Base-by-base conservation (phyloP, 2,329 filamentous ascomycete species). In the Coniochaeta hoffmannii region DNA sequence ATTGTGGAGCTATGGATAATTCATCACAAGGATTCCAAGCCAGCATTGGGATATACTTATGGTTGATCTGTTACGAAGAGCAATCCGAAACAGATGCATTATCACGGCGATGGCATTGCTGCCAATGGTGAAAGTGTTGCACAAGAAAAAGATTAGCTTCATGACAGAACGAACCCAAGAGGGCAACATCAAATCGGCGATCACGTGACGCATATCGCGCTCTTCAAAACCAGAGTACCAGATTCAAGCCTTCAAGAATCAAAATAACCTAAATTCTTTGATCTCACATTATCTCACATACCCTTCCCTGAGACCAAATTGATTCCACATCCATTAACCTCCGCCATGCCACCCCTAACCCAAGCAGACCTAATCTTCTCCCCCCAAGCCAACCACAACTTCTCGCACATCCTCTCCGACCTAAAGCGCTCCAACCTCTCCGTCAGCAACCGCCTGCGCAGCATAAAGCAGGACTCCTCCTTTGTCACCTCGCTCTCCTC, bases 381-480 rank as follows among this genome's bases (percentile, higher is more conserved):
- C 5, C 69, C 74, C 28, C 76, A 79, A 62, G 73, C 76, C 52
- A 78, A 80, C 64, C 82, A 83, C 60, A 85, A 86, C 60, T 81
- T 93, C 66, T 88, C 85, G 32, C 80, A 81, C 60, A 85, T 83
- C 4, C 82, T 95, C 14, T 76, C 80, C 51, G 85, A 87, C 31
- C 81, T 96, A 58, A 90, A 88, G 67, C 83, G 87, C 62, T 83
- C 87, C 22, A 88, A 89, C 22, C 80, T 95, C 52, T 88, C 87
- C 59, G 83, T 94, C 59, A 79, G 82, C 61, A 96, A 97, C 73
- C 87, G 93, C 15, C 82, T 99, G 12, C 73, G 75, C 30, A 96
- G 90, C 28, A 93, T 97, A 68, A 75, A 78, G 57, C 73, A 79
- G 28, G 94, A 97, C 69, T 86, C 90, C 9, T 69, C 69, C 1